These are phyloP conservation scores for Rhodotorula sp. DNA, from an alignment of 1,284 basidiomycete genomes.

Conservation along the genomic window DNA sequence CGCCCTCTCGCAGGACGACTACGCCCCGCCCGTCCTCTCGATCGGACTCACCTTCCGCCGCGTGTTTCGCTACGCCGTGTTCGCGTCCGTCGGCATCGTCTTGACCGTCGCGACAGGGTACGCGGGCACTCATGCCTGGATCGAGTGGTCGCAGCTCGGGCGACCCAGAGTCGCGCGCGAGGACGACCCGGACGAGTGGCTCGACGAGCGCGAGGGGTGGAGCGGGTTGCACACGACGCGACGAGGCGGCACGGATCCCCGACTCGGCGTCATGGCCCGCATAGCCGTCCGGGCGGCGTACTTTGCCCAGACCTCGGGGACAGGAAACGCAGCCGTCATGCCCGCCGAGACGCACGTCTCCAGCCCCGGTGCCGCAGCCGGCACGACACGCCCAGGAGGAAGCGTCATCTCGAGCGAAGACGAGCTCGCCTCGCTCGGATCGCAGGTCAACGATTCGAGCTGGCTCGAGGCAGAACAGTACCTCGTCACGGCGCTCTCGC, in stretches of 20 bases:
- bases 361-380: constrained; percentile 2
- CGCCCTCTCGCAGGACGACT: constrained; percentile 36
- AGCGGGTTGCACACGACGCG: constrained; percentile 34
- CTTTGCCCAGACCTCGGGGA: constrained; percentile 40
- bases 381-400: constrained; percentile 7
- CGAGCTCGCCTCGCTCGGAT: background rate
- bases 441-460: constrained; percentile 37
- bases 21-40: constrained; percentile 37
- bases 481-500: constrained; percentile 39
- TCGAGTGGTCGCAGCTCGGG: constrained; percentile 39
- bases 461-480: constrained; percentile 43
- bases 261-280: constrained; percentile 38
- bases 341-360: background rate
- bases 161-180: constrained; percentile 6
- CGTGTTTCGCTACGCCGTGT: constrained; percentile 43
- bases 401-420: constrained; percentile 19
- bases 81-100: constrained; percentile 38
- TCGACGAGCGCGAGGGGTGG: constrained; percentile 41
- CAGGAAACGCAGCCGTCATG: constrained; percentile 15
- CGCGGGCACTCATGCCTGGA: constrained; percentile 42
- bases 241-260: constrained; percentile 43
- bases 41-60: constrained; percentile 36
- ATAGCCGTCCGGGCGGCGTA: constrained; percentile 43
- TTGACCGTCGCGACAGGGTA: constrained; percentile 19
- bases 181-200: constrained; percentile 35